Conservation (phyloP, 2,329 filamentous ascomycete species). For the Neonectria punicea region DNA sequence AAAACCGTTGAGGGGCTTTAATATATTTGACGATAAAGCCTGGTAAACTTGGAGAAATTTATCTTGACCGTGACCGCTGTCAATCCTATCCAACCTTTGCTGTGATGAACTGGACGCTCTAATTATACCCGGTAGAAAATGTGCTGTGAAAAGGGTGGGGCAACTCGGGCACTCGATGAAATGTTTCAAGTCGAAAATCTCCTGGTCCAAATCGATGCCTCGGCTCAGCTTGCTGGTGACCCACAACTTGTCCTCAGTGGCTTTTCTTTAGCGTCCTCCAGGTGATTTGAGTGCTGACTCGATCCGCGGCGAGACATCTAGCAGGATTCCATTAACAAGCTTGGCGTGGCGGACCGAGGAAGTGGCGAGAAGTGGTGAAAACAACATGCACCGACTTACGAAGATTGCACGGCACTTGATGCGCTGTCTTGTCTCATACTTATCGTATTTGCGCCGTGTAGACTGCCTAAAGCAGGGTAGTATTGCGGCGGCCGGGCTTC, state of each 20-base stretch:
- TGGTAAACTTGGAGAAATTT: not conserved
- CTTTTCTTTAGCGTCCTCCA: not conserved
- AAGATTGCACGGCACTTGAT: not conserved
- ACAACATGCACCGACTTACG: not conserved
- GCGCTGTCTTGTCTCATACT: not conserved
- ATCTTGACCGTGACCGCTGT: not conserved
- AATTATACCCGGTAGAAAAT: too few species aligned
- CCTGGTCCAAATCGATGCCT: constrained; percentile 7
- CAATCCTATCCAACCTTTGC: too few species aligned
- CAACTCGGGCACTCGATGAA: not conserved
- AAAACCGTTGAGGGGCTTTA: too few species aligned
- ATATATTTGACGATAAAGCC: not conserved
- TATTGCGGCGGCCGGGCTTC: constrained; percentile 10
- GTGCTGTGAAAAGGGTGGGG: too few species aligned
- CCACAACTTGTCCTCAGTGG: not conserved
- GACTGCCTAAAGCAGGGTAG: not conserved
- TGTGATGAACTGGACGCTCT: too few species aligned
- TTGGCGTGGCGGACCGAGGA: not conserved
- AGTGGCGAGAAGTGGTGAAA: not conserved
- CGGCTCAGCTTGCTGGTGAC: constrained; percentile 3
- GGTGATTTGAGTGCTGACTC: constrained; percentile 1
- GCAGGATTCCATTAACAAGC: not conserved
- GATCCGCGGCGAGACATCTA: not conserved
- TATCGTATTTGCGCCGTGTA: not conserved
- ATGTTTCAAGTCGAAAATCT: not conserved